Evolutionary conservation across 1,139 yeast species (phyloP).

Genomic region (Pneumocystis wakefieldiae): DNA sequence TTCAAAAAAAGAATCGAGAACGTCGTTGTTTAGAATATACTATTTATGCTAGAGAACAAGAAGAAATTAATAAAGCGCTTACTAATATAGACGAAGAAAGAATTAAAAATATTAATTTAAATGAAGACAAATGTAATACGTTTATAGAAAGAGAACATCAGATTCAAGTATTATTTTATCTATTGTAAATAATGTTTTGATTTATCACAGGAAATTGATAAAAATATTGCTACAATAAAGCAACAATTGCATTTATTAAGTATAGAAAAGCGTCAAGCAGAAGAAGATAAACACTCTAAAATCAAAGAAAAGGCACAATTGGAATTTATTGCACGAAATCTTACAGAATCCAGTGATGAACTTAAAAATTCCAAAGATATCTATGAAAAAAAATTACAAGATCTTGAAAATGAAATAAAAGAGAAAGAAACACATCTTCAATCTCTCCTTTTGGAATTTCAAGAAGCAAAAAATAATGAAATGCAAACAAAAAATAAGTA

Average conservation of each 20-base stretch:
- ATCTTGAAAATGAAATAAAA: conserved; percentile 19
- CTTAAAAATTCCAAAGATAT: conserved; percentile 4
- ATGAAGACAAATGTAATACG: conserved; percentile 31
- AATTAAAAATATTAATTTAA: conserved; percentile 34
- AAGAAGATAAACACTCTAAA: conserved; percentile 34
- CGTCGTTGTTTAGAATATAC: conserved; percentile 64
- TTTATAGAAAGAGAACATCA: conserved; percentile 36
- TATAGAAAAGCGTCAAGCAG: conserved; percentile 33
- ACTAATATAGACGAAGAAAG: conserved; percentile 50
- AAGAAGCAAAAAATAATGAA: conserved; percentile 31
- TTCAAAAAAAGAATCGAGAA: conserved; percentile 50
- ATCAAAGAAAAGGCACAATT: conserved; percentile 24
- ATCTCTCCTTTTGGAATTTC: conserved; percentile 31
- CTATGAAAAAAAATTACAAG: conserved; percentile 10
- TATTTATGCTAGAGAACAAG: conserved; percentile 60
- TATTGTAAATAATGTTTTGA: not conserved
- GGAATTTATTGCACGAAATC: conserved; percentile 19
- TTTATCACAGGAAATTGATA: conserved; percentile 31
- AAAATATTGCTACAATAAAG: conserved; percentile 31
- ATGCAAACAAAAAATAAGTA: conserved; percentile 28
- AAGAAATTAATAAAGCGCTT: conserved; percentile 43
- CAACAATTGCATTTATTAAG: conserved; percentile 25
- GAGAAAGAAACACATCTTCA: conserved; percentile 12
- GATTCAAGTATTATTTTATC: conserved; percentile 23
- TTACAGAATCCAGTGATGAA: conserved; percentile 10